Evolutionary conservation across 2,329 filamentous ascomycete species (phyloP).

Genomic region (Botryotinia convoluta): DNA sequence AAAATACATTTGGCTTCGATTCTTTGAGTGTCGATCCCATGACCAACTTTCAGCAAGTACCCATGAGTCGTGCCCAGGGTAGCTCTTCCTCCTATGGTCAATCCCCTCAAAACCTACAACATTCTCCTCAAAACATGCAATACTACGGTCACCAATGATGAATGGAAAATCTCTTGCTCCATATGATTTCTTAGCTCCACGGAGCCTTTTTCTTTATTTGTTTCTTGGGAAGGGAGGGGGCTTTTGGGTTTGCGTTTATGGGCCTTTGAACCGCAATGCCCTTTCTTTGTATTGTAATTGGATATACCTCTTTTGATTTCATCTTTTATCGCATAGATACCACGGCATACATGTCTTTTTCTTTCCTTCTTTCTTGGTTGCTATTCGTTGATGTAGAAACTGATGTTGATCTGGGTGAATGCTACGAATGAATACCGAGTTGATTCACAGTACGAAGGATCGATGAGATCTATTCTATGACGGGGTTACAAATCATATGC

Average conservation of each 20-base stretch:
- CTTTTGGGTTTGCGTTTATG: background rate
- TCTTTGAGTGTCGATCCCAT: slow-evolving; percentile 25
- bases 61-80: slow-evolving; percentile 33
- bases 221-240: background rate
- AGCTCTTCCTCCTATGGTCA: slow-evolving; percentile 34
- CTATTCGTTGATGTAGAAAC: background rate
- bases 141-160: slow-evolving; percentile 30
- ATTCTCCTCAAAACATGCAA: slow-evolving; percentile 21
- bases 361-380: slow-evolving; percentile 13
- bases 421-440: background rate
- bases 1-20: slow-evolving; percentile 29
- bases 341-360: slow-evolving; percentile 26
- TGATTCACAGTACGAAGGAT: background rate
- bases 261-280: background rate
- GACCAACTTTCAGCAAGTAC: slow-evolving; percentile 30
- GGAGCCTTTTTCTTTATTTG: background rate
- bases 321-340: slow-evolving; percentile 32
- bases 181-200: background rate
- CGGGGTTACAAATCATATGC: background rate
- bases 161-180: slow-evolving; percentile 14
- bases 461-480: background rate
- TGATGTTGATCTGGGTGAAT: background rate
- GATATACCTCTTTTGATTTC: slow-evolving; percentile 22
- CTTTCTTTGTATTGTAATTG: slow-evolving; percentile 11
- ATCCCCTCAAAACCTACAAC: slow-evolving; percentile 28